Base-by-base conservation (phyloP, 2,329 filamentous ascomycete genomes). In the Sclerotinia spermophila region DNA sequence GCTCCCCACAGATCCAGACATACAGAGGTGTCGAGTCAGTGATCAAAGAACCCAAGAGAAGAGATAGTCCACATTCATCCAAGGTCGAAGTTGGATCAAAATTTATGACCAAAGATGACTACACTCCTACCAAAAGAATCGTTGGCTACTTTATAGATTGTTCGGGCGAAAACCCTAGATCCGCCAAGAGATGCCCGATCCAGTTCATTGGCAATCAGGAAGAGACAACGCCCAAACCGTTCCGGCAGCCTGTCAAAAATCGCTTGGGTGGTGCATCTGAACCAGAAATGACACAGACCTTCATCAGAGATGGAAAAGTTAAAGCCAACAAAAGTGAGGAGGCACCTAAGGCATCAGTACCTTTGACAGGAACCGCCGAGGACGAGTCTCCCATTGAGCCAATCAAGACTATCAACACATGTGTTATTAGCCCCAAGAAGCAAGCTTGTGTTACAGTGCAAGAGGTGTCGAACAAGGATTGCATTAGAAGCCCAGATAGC, bases 51-150 rank as follows among this genome's bases (percentile, higher is more conserved):
- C 67, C 44, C 27, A 62, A 69, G 35, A 69, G 67, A 51, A 69
- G 58, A 33, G 67, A 64, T 62, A 38, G 27, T 13, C n/a, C 35
- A 51, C 44, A 51, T 5, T 27, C 27, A 24, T 33, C 62, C 30
- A 62, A 62, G 33, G 56, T 40, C 38, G 67, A 69, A 48, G 42
- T 13, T 8, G 55, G 30, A n/a, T 33, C 66, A 51, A 61, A 68
- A 38, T 61, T 61, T 15, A 40, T 68, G 66, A 55, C 67, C n/a
- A 69, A 69, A 40, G 67, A 64, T 45, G 67, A 69, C 40, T 62
- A 69, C 30, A 69, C 56, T 30, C 56, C 67, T 40, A 69, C 58
- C 59, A 62, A 61, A 35, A 62, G 33, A 30, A 69, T 69, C 35
- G 21, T 69, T 48, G 67, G 56, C 13, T 69, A 69, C 58, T 69